A percentile compares a stretch with the other conserved stretches of the same genome.
These are phyloP conservation scores for Tetradesmus lagerheimii DNA, from an alignment of 139 green algal species.

Conservation along the genomic window DNA sequence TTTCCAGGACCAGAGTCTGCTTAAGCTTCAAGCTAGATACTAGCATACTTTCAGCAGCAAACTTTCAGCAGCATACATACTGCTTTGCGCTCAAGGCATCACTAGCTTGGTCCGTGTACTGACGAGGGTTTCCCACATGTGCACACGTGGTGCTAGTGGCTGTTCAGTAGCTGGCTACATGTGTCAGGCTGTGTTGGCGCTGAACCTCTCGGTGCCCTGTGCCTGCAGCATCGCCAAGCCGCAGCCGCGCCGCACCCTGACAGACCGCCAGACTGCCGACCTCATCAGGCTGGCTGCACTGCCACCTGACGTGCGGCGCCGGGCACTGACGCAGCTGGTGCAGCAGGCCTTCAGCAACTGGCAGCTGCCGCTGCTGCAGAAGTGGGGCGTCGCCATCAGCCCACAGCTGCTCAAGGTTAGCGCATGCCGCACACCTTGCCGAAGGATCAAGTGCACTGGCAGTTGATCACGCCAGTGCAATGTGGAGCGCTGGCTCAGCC, in stretches of 20 bases:
- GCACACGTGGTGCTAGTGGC: too few species aligned
- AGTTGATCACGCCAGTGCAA: not conserved
- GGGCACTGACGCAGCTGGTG: not conserved
- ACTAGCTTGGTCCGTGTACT: too few species aligned
- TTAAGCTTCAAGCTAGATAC: too few species aligned
- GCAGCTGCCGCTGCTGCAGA: constrained; percentile 14
- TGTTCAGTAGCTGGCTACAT: too few species aligned
- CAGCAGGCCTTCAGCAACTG: not conserved
- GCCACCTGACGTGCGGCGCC: not conserved
- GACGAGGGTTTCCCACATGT: too few species aligned
- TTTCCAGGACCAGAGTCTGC: too few species aligned
- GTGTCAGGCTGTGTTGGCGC: too few species aligned
- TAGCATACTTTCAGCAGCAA: too few species aligned
- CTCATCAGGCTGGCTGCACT: constrained; percentile 28
- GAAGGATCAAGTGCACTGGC: too few species aligned
- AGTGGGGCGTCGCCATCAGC: constrained; percentile 3
- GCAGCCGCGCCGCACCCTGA: not conserved
- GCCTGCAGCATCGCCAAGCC: not conserved
- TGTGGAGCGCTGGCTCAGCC: too few species aligned
- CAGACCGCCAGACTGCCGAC: not conserved
- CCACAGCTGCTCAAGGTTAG: not conserved
- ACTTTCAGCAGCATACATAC: too few species aligned
- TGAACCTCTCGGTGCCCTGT: not conserved
- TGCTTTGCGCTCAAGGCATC: too few species aligned
- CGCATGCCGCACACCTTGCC: not conserved